phyloP scores from a whole-genome alignment of 768 basidiomycete genomes.

The Psilocybe cyanescens region DNA sequence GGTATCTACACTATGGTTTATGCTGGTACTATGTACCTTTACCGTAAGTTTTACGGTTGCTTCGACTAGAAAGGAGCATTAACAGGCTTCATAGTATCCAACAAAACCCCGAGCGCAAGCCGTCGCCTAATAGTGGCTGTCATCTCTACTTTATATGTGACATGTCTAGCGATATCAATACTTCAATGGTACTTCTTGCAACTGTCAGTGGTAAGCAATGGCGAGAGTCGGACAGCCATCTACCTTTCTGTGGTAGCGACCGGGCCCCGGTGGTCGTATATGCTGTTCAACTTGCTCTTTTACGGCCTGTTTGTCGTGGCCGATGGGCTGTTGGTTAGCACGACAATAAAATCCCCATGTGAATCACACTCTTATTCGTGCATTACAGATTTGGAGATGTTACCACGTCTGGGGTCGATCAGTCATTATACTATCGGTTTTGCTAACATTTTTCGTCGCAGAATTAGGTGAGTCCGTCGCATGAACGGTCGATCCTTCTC shows the following conservation, averaged over 20 bases:
- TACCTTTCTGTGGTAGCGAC: background rate
- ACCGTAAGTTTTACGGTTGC: background rate
- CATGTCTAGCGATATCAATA: background rate
- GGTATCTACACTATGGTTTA: background rate
- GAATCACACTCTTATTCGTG: background rate
- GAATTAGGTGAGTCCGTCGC: background rate
- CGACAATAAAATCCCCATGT: background rate
- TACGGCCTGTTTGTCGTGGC: background rate
- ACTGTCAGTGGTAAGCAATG: background rate
- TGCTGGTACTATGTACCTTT: background rate
- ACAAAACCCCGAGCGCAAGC: background rate
- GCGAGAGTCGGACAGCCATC: background rate
- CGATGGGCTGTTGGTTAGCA: background rate
- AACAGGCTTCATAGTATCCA: background rate
- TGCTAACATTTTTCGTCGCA: background rate
- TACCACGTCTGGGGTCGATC: background rate
- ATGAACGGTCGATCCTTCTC: background rate
- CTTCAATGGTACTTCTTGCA: background rate
- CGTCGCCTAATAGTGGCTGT: background rate
- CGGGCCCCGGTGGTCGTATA: background rate
- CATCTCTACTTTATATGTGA: background rate
- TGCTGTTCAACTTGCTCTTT: background rate
- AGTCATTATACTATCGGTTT: background rate
- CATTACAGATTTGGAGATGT: background rate
- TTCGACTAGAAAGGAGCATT: background rate